These are phyloP conservation scores for Thermochaetoides thermophila DNA, from an alignment of 495 filamentous ascomycete species.

Conservation along the genomic window DNA sequence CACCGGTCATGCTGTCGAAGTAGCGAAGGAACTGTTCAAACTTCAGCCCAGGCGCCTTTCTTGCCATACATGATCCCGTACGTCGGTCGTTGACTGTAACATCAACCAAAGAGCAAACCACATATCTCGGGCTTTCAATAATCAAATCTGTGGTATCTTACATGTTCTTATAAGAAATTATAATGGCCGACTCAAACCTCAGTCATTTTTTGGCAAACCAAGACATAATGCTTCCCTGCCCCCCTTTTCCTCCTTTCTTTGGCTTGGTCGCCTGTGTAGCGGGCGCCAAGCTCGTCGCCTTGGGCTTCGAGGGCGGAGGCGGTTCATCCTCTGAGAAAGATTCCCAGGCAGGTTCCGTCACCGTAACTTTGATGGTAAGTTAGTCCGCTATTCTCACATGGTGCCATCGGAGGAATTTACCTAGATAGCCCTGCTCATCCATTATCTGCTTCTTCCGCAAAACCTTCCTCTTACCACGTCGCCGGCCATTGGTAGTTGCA, in stretches of 20 bases:
- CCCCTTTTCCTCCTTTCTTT: constrained; percentile 47
- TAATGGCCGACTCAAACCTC: too few relatives aligned
- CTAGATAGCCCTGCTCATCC: constrained; percentile 88
- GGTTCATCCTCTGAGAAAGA: constrained; percentile 87
- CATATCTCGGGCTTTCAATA: too few relatives aligned
- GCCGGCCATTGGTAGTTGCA: constrained; percentile 46
- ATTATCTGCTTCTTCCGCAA: constrained; percentile 81
- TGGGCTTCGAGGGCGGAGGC: constrained; percentile 37
- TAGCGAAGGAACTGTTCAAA: too few relatives aligned
- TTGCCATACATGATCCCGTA: too few relatives aligned
- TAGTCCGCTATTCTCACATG: constrained; percentile 2
- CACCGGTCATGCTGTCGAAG: too few relatives aligned
- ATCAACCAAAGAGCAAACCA: too few relatives aligned
- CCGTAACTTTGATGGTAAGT: constrained; percentile 51
- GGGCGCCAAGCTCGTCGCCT: constrained; percentile 12
- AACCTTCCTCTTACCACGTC: constrained; percentile 66
- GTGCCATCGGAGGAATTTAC: constrained; percentile 31
- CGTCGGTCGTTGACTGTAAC: too few relatives aligned
- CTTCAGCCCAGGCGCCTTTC: too few relatives aligned
- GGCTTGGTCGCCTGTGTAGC: constrained; percentile 20
- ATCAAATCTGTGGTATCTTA: too few relatives aligned
- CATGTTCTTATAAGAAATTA: too few relatives aligned
- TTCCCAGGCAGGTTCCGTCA: constrained; percentile 80
- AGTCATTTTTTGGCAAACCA: constrained; percentile 75
- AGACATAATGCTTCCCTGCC: constrained; percentile 82